Evolutionary conservation across 495 filamentous ascomycete genomes (phyloP), one percentile per base, ranked within the genome.

Genomic region (Neurospora intermedia): DNA sequence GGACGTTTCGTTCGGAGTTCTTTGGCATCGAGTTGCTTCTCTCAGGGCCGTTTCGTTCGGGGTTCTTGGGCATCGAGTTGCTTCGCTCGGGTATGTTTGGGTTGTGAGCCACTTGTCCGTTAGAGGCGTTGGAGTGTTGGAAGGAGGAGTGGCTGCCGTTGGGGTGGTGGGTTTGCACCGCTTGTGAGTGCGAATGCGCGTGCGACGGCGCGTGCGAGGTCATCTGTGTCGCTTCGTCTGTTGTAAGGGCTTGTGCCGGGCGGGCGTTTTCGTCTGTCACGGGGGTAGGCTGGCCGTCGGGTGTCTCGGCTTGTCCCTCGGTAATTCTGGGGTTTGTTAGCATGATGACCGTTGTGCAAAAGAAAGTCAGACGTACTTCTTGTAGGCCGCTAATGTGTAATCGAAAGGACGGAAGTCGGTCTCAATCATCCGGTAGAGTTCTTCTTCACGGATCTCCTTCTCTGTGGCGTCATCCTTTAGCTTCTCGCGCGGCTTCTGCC

Each of bases 401-500:
- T 99, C 96, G 77, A 98, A 99, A 1, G 94, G 93, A 82, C 93
- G 91, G 80, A 99, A 99, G 75, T 96, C 90, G 1, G 89, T 94
- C 83, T 99, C 96, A 74, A 99, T 97, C 85, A 96, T 91, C 74
- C 89, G 91, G 80, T 98, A 95, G 18, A 99, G 86, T 77, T 98
- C 94, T 72, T 98, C 96, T 76, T 96, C 93, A 10, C 94, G 87
- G 71, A 97, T 94, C 80, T 99, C 96, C 79, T 97, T 96, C 18
- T 94, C 94, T 0, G 96, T 97, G 4, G 96, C 96, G 83, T 98
- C 95, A 0, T 97, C 93, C 80, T 94, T 93, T 74, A 99, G 83
- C 79, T 91, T 89, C 73, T 96, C 94, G 71, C 96, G 88, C 1
- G 96, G 96, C 80, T 97, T 97, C 81, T 99, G 96, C 76, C 94